Evolutionary conservation across 2,329 filamentous ascomycete genomes (phyloP).

Genomic region (Dothideomycetes sp.): DNA sequence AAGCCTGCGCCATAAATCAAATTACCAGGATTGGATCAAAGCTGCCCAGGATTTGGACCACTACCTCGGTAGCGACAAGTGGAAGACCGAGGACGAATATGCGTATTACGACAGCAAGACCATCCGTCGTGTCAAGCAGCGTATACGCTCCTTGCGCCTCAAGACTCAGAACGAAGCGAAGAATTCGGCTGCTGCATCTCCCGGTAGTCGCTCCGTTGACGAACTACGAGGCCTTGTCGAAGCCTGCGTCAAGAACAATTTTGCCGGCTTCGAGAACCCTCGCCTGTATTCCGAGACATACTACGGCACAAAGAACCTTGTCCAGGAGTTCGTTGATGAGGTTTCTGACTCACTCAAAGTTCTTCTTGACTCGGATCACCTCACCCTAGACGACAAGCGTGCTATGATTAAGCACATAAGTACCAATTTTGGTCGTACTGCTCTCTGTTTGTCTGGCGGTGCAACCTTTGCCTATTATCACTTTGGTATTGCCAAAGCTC

Average conservation of each 20-base stretch:
- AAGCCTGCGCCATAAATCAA: slow-evolving; percentile 60
- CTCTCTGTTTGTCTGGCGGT: slow-evolving; percentile 84
- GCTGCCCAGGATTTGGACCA: slow-evolving; percentile 71
- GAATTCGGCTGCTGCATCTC: slow-evolving; percentile 6
- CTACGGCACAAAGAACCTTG: slow-evolving; percentile 89
- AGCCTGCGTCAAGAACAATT: slow-evolving; percentile 95
- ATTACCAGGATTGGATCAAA: slow-evolving; percentile 74
- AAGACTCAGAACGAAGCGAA: slow-evolving; percentile 47
- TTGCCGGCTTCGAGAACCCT: slow-evolving; percentile 87
- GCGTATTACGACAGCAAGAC: slow-evolving; percentile 84
- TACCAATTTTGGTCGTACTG: slow-evolving; percentile 86
- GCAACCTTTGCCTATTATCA: slow-evolving; percentile 96
- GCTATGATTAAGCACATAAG: slow-evolving; percentile 77
- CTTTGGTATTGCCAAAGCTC: slow-evolving; percentile 81
- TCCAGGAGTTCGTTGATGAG: slow-evolving; percentile 85
- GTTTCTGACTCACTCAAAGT: slow-evolving; percentile 60
- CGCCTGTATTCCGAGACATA: slow-evolving; percentile 96
- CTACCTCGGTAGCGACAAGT: slow-evolving; percentile 69
- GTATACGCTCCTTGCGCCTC: slow-evolving; percentile 57
- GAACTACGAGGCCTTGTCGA: slow-evolving; percentile 72
- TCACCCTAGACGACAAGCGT: slow-evolving; percentile 66
- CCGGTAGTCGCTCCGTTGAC: slow-evolving; percentile 51
- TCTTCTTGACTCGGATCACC: slow-evolving; percentile 56
- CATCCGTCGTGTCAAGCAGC: slow-evolving; percentile 64
- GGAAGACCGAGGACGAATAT: slow-evolving; percentile 66